These are phyloP conservation scores for Wickerhamomyces xylosicus DNA, from an alignment of 805 yeast genomes.

Conservation along the genomic window DNA sequence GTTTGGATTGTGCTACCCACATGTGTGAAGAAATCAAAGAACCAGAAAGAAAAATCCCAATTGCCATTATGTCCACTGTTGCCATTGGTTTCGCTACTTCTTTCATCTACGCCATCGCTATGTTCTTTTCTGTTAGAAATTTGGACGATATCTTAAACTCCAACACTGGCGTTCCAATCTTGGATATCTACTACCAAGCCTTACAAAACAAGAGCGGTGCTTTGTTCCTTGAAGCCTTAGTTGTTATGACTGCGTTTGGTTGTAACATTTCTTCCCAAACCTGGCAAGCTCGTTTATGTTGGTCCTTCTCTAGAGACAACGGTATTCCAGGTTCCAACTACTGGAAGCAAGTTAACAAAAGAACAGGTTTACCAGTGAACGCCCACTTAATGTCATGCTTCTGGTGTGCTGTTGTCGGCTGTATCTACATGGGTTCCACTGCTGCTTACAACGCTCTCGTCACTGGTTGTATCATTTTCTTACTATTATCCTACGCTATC, in stretches of 20 bases:
- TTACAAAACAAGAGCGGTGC: constrained; percentile 44
- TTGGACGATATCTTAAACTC: constrained; percentile 37
- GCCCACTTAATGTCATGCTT: constrained; percentile 47
- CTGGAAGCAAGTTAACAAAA: constrained; percentile 36
- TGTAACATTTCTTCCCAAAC: constrained; percentile 54
- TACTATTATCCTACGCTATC: constrained; percentile 46
- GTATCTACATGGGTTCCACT: constrained; percentile 54
- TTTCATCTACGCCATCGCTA: constrained; percentile 37
- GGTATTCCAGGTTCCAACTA: constrained; percentile 46
- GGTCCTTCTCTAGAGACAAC: constrained; percentile 61
- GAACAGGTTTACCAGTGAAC: constrained; percentile 43
- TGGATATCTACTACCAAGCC: constrained; percentile 55
- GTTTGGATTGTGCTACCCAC: constrained; percentile 64
- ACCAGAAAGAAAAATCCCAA: constrained; percentile 48
- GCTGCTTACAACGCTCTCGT: constrained; percentile 61
- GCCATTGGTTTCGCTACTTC: constrained; percentile 58
- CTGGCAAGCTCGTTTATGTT: constrained; percentile 58
- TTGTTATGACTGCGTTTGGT: constrained; percentile 44
- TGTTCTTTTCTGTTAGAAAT: constrained; percentile 51
- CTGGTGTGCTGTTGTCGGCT: constrained; percentile 44
- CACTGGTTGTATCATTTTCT: constrained; percentile 48
- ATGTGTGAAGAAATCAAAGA: constrained; percentile 53
- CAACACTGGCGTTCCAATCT: constrained; percentile 48
- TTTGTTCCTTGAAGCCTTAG: constrained; percentile 34
- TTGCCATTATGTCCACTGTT: constrained; percentile 52